Evolutionary conservation across 140 eudicot species (phyloP).

Genomic region (Flaveria floridana): DNA sequence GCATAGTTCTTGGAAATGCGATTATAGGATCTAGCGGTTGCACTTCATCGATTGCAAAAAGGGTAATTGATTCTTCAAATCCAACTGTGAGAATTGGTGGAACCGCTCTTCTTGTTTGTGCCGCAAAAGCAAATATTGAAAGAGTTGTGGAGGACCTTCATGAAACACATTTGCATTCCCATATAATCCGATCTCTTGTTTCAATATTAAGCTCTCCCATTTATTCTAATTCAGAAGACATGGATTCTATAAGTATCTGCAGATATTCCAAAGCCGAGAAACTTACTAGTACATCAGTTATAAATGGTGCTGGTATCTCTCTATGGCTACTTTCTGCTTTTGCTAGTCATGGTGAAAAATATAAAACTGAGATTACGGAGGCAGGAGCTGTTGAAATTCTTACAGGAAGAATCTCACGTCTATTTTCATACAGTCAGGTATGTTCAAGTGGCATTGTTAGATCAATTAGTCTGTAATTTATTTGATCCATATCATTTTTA

Average conservation of each 20-base stretch:
- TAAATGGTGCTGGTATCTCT: slow-evolving; percentile 64
- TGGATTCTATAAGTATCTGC: slow-evolving; percentile 58
- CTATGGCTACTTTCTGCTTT: slow-evolving; percentile 91
- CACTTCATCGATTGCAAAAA: slow-evolving; percentile 68
- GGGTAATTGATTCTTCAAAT: slow-evolving; percentile 67
- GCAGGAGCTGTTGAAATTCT: slow-evolving; percentile 92
- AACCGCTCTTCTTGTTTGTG: slow-evolving; percentile 83
- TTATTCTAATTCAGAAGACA: slow-evolving; percentile 40
- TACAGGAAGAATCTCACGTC: slow-evolving; percentile 80
- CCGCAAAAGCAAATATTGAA: slow-evolving; percentile 74
- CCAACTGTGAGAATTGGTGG: slow-evolving; percentile 79
- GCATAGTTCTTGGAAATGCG: slow-evolving; percentile 62
- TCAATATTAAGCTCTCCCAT: slow-evolving; percentile 57
- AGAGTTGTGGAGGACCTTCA: slow-evolving; percentile 68
- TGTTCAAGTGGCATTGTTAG: slow-evolving; percentile 6
- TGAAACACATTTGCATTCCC: slow-evolving; percentile 49
- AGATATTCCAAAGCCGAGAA: slow-evolving; percentile 49
- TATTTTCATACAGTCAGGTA: slow-evolving; percentile 64
- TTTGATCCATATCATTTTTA: not conserved
- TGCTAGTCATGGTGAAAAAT: slow-evolving; percentile 66
- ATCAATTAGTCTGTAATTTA: not conserved
- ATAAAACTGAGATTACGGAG: slow-evolving; percentile 72
- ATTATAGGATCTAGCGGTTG: slow-evolving; percentile 60
- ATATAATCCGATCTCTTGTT: slow-evolving; percentile 73
- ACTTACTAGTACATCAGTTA: slow-evolving; percentile 49